Conservation (phyloP, 495 filamentous ascomycete species). For the Penicillium arizonense region DNA sequence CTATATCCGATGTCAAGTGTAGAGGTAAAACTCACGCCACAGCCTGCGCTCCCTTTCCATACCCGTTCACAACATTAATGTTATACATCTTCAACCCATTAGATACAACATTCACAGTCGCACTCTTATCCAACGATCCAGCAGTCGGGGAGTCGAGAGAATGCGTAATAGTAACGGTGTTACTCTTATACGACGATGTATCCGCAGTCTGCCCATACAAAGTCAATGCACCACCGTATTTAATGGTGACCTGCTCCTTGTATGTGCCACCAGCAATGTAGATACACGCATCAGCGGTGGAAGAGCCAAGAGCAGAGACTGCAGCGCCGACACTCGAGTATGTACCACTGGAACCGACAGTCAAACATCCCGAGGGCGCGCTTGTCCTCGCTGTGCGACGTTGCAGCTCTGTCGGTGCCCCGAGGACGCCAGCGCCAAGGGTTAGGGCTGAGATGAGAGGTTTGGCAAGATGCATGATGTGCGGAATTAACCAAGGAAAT, state of each 20-base stretch:
- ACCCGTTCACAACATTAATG: slow-evolving; percentile 58
- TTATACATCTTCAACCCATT: slow-evolving; percentile 58
- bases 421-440: slow-evolving; percentile 6
- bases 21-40: slow-evolving; percentile 28
- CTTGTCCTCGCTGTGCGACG: slow-evolving; percentile 17
- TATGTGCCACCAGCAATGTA: slow-evolving; percentile 42
- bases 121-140: slow-evolving; percentile 46
- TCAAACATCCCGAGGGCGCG: slow-evolving; percentile 29
- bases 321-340: slow-evolving; percentile 30
- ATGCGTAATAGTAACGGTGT: slow-evolving; percentile 61
- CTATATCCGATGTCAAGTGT: neutral
- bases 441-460: slow-evolving; percentile 7
- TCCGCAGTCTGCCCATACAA: slow-evolving; percentile 59
- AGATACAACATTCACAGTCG: slow-evolving; percentile 55
- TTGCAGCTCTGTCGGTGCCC: slow-evolving; percentile 8
- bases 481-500: neutral
- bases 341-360: slow-evolving; percentile 21
- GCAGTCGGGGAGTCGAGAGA: slow-evolving; percentile 45
- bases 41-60: slow-evolving; percentile 31
- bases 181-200: slow-evolving; percentile 51
- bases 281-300: slow-evolving; percentile 26
- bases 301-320: slow-evolving; percentile 22
- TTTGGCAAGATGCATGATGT: neutral
- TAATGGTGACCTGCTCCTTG: slow-evolving; percentile 53
- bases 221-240: slow-evolving; percentile 27